Base-by-base conservation (phyloP, 129 eudicot genomes). In the Dittrichia graveolens region DNA sequence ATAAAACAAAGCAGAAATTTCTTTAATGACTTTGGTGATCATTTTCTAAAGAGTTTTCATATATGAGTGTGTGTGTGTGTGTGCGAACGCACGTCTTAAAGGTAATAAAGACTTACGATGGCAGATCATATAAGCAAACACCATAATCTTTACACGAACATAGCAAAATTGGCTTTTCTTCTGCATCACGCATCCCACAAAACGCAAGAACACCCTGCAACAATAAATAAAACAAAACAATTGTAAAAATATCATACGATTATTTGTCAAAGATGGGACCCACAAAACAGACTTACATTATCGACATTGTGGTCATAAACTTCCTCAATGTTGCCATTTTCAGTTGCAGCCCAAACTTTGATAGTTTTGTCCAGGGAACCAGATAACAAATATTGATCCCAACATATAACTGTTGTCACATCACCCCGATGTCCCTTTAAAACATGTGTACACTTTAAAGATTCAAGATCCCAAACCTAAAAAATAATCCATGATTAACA, bases 271-370 rank as follows among this genome's bases (percentile, higher is more conserved):
- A 3, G 37, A 4, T 18, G 11, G 35, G 46, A 53, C 41, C 53
- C 14, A 40, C 3, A 10, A 31, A 12, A 14, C 12, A 7, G 44
- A 84, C 90, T 79, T 81, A 91, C 97, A 69, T 81, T 41, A 59
- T 75, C 87, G 62, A 77, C 94, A 49, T 79, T 69, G 12, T 37
- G 85, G 72, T 83, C 53, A 42, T 84, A 56, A 40, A 82, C 72
- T 15, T 83, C 86, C 61, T 86, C 86, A 57, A 89, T 39, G 34
- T 57, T 75, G 41, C 91, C 94, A 72, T 76, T 80, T 69, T 81
- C 88, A 3, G 78, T 83, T 39, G 85, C 82, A 71, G 79, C 84
- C 97, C 97, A 90, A 69, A 85, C 60, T 81, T 85, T 91, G 15
- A 85, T 48, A 14, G 77, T 84, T 12, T 76, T 75, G 70, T 91